phyloP scores from a whole-genome alignment of 108 stramenopile genomes.

The Conticribra weissflogii region DNA sequence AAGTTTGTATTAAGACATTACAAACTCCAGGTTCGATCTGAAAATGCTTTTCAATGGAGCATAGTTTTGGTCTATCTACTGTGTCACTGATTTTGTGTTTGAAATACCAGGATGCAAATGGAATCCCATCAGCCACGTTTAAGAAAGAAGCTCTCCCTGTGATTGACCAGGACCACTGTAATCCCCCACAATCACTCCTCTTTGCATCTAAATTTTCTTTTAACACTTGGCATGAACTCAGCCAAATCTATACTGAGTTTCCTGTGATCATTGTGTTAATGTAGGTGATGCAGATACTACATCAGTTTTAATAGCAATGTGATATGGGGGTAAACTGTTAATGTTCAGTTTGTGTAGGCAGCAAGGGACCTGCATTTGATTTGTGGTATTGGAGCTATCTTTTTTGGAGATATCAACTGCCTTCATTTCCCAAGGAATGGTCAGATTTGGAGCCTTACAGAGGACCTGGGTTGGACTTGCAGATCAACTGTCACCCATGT shows the following conservation, averaged over 20 bases:
- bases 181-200: not conserved
- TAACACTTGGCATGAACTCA: not conserved
- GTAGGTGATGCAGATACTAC: too few relatives aligned
- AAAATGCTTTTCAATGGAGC: slow-evolving; percentile 23
- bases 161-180: not conserved
- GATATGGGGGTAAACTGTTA: too few relatives aligned
- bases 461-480: too few relatives aligned
- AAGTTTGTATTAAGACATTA: slow-evolving; percentile 2
- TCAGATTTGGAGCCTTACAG: too few relatives aligned
- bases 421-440: too few relatives aligned
- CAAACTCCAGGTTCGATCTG: slow-evolving; percentile 9
- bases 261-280: not conserved
- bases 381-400: too few relatives aligned
- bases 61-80: not conserved
- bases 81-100: not conserved
- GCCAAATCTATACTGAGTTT: not conserved
- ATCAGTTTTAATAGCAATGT: too few relatives aligned
- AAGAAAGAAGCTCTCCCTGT: not conserved
- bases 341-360: too few relatives aligned
- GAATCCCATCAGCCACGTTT: not conserved
- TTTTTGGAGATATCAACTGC: too few relatives aligned
- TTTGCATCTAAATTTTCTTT: not conserved
- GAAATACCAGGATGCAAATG: not conserved
- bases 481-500: too few relatives aligned
- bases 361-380: too few relatives aligned